These are phyloP conservation scores for Mycogone perniciosa DNA, from an alignment of 2,329 filamentous ascomycete species.

Conservation along the genomic window DNA sequence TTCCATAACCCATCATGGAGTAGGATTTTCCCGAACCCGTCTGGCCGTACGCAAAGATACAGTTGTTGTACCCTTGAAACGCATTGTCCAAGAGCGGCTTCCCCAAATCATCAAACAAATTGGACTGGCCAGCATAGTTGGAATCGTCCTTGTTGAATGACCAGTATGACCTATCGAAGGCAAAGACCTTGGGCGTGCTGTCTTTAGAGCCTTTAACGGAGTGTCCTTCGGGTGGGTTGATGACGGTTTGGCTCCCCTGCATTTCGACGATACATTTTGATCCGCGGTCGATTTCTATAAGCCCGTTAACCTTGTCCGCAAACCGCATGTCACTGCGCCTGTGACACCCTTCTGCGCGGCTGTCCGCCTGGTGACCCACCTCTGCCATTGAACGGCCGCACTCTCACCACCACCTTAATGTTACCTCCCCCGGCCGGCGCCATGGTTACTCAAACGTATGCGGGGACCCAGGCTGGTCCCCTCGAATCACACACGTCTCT, in stretches of 20 bases:
- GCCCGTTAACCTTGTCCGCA: constrained; percentile 16
- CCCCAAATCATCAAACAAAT: constrained; percentile 83
- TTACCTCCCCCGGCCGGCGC: constrained; percentile 72
- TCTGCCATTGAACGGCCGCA: constrained; percentile 92
- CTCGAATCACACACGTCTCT: constrained; percentile 20
- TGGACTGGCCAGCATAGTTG: constrained; percentile 83
- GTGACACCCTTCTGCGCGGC: background rate
- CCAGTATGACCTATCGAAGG: constrained; percentile 97
- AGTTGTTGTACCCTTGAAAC: constrained; percentile 98
- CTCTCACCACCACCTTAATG: constrained; percentile 98
- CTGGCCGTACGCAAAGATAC: constrained; percentile 98
- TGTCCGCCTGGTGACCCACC: constrained; percentile 45
- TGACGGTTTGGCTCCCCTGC: constrained; percentile 85
- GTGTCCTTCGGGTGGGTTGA: constrained; percentile 63
- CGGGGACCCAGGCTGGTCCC: constrained; percentile 33
- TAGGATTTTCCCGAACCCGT: constrained; percentile 98
- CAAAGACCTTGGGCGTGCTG: constrained; percentile 74
- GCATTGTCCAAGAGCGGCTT: constrained; percentile 92
- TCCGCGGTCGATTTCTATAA: constrained; percentile 74
- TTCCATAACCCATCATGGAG: constrained; percentile 99
- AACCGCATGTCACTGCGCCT: background rate
- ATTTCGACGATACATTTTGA: constrained; percentile 98
- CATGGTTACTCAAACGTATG: constrained; percentile 27
- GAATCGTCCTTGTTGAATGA: constrained; percentile 79
- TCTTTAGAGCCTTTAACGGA: constrained; percentile 62